These are phyloP conservation scores for Trichoderma afroharzianum DNA, from an alignment of 2,329 filamentous ascomycete genomes.

Conservation along the genomic window DNA sequence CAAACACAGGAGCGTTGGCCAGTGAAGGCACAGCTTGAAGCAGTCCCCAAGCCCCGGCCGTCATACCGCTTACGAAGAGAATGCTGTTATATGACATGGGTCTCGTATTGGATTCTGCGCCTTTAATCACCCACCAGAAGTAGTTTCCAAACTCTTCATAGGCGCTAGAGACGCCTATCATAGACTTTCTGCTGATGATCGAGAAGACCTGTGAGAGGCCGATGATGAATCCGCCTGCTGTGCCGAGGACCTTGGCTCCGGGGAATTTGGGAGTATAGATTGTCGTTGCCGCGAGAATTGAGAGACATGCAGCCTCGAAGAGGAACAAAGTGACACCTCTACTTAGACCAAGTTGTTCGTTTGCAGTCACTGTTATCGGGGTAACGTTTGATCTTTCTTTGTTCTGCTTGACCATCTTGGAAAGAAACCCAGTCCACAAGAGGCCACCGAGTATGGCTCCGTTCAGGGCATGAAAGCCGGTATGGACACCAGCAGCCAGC, in stretches of 20 bases:
- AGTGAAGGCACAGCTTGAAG: conserved; percentile 32
- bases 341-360: conserved; percentile 40
- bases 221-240: conserved; percentile 57
- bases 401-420: conserved; percentile 31
- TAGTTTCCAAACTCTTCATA: conserved; percentile 59
- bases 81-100: conserved; percentile 41
- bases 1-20: conserved; percentile 24
- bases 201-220: conserved; percentile 56
- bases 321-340: conserved; percentile 35
- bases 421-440: conserved; percentile 45
- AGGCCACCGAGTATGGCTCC: conserved; percentile 57
- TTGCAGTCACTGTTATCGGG: conserved; percentile 33
- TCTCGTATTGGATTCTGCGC: conserved; percentile 24
- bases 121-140: conserved; percentile 43
- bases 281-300: conserved; percentile 38
- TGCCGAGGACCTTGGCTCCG: conserved; percentile 37
- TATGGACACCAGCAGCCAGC: conserved; percentile 49
- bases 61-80: conserved; percentile 51
- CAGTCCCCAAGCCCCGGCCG: conserved; percentile 43
- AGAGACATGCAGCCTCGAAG: conserved; percentile 42
- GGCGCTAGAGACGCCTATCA: conserved; percentile 58
- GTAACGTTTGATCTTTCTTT: conserved; percentile 26
- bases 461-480: conserved; percentile 49
- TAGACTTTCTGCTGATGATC: conserved; percentile 47
- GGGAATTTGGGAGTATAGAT: conserved; percentile 31